Evolutionary conservation across 352 stramenopile species (phyloP), one percentile per base, ranked within the genome.

Genomic region (Pythium chondricola): DNA sequence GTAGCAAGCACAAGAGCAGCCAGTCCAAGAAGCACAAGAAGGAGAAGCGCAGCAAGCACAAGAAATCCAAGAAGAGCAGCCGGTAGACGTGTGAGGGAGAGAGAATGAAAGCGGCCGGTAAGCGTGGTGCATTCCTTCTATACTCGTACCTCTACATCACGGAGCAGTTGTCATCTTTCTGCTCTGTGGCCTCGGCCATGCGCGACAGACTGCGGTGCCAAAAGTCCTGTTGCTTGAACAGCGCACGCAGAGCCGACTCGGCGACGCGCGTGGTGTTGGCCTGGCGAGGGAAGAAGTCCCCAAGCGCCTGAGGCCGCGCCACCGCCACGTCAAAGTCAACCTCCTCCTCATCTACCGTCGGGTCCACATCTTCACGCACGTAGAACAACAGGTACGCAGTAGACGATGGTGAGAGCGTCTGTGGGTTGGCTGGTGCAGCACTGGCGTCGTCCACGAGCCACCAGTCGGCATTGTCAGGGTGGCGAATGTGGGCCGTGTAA

Each of bases 371-470:
- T 47, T 74, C 39, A 25, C 78, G 61, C 29, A 75, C 56, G 59
- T 80, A 88, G 50, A 88, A 87, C n/a, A 88, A 66, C 59, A 90
- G 35, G 39, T 90, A 90, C 30, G 74, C 76, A 6, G 74, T 63
- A 26, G 60, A 51, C 1, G 74, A 85, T 2, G 71, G 69, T 8
- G 61, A 54, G 6, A 83, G 33, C 1, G 64, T 59, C 37, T 74
- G 37, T 33, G 32, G 58, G 21, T 39, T 63, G 20, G 21, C 42
- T 3, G 41, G 55, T 1, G 62, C 58, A 4, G 62, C 76, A 22
- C 44, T 69, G n/a, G 63, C 73, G 71, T 99, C 96, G 52, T 98
- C 96, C 39, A 97, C 97, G 40, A 95, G 70, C 63, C 92, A 96
- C 95, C 96, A 98, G 32, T 69, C 59, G 30, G 54, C 58, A 44